Evolutionary conservation across 2,329 filamentous ascomycete genomes (phyloP).

Genomic region (Aspergillaceae sp.): DNA sequence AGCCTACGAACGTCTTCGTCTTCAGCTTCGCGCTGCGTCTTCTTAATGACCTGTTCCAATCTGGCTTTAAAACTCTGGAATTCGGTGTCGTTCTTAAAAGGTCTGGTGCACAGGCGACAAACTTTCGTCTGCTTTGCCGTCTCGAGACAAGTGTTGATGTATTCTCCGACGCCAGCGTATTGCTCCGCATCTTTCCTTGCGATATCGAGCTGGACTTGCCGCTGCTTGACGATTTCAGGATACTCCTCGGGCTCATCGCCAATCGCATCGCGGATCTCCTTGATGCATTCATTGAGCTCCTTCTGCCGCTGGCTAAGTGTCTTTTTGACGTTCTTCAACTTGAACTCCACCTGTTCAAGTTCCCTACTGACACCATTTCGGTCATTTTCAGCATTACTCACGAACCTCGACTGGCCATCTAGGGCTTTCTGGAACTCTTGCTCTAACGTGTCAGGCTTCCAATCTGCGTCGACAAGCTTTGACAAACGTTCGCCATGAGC

Average conservation of each 20-base stretch:
- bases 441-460: constrained; percentile 64
- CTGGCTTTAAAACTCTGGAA: constrained; percentile 56
- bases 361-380: constrained; percentile 65
- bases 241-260: constrained; percentile 46
- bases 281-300: constrained; percentile 55
- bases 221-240: constrained; percentile 43
- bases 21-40: constrained; percentile 47
- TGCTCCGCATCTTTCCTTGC: constrained; percentile 58
- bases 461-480: constrained; percentile 54
- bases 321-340: constrained; percentile 57
- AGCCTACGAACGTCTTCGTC: constrained; percentile 55
- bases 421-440: constrained; percentile 58
- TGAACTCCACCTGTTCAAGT: constrained; percentile 67
- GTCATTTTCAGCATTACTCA: constrained; percentile 58
- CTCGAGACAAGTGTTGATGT: constrained; percentile 60
- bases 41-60: constrained; percentile 50
- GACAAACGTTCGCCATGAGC: constrained; percentile 67
- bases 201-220: constrained; percentile 44
- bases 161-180: constrained; percentile 59
- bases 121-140: constrained; percentile 59
- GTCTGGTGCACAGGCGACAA: constrained; percentile 67
- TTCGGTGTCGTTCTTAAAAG: constrained; percentile 55
- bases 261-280: constrained; percentile 52
- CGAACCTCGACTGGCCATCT: constrained; percentile 47
- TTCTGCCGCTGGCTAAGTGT: constrained; percentile 55